Conservation (phyloP, 2,329 filamentous ascomycete species). For the Microcyclosporella mali region DNA sequence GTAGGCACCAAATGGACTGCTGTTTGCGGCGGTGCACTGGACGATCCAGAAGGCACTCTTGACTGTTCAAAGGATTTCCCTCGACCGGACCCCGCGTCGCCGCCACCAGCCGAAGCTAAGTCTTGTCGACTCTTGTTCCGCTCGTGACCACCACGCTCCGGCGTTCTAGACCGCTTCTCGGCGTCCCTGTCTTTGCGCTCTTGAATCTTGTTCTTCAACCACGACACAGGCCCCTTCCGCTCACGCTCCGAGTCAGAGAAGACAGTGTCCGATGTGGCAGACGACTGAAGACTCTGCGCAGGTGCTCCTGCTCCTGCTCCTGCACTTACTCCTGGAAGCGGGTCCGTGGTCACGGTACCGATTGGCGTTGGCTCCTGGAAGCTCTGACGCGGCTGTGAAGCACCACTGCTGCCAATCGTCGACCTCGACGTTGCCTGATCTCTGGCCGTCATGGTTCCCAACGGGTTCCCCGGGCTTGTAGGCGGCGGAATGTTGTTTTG, state of each 20-base stretch:
- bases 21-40: no score
- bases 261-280: conserved; percentile 24
- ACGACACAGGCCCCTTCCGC: conserved; percentile 57
- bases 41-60: not conserved
- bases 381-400: conserved; percentile 23
- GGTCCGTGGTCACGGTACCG: conserved; percentile 17
- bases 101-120: conserved; percentile 12
- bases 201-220: conserved; percentile 59
- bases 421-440: conserved; percentile 29
- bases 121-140: conserved; percentile 24
- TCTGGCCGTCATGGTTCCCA: conserved; percentile 26
- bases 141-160: conserved; percentile 30
- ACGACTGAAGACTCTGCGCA: conserved; percentile 14
- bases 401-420: conserved; percentile 27
- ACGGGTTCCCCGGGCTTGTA: conserved; percentile 22
- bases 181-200: conserved; percentile 51
- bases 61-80: conserved; percentile 19
- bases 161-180: conserved; percentile 39
- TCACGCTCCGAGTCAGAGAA: conserved; percentile 39
- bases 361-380: conserved; percentile 26
- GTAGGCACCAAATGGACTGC: no score
- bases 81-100: conserved; percentile 16
- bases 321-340: no score
- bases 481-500: conserved; percentile 28
- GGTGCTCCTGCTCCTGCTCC: conserved; percentile 13